These are phyloP conservation scores for Paecilomyces dactylethromorphus DNA, from an alignment of 2,329 filamentous ascomycete species.

Conservation along the genomic window DNA sequence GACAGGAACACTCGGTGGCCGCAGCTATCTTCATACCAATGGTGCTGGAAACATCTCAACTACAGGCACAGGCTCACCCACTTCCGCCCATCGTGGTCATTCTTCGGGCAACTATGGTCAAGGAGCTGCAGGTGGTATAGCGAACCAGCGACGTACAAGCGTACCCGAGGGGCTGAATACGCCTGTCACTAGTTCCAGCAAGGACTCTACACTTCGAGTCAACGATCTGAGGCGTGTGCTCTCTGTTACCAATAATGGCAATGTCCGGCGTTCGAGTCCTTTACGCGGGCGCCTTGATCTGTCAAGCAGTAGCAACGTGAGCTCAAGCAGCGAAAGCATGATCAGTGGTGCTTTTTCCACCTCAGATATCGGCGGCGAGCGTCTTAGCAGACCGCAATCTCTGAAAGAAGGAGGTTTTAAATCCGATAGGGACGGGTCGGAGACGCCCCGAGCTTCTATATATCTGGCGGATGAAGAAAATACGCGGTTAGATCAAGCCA, in stretches of 20 bases:
- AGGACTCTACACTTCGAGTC: constrained; percentile 41
- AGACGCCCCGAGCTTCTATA: constrained; percentile 24
- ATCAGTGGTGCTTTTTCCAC: constrained; percentile 31
- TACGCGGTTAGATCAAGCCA: constrained; percentile 3
- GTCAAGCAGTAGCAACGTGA: constrained; percentile 26
- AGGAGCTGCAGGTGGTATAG: constrained; percentile 19
- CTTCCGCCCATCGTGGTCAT: constrained; percentile 13
- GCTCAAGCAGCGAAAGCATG: constrained; percentile 41
- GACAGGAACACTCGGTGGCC: constrained; percentile 45
- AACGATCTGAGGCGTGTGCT: constrained; percentile 44
- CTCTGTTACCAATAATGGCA: constrained; percentile 30
- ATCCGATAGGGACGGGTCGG: constrained; percentile 20
- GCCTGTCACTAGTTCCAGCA: constrained; percentile 29
- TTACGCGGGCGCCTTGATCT: constrained; percentile 31
- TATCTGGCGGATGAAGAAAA: constrained; percentile 11
- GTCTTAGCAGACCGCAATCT: constrained; percentile 21
- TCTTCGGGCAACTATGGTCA: constrained; percentile 12
- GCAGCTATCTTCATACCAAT: constrained; percentile 22
- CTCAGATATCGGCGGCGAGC: constrained; percentile 26
- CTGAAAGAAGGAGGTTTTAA: constrained; percentile 13
- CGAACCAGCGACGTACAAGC: constrained; percentile 29
- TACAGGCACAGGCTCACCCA: constrained; percentile 17
- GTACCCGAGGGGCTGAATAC: constrained; percentile 28
- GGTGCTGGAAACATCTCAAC: constrained; percentile 25
- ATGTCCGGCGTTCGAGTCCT: constrained; percentile 34